A percentile compares a stretch with the other conserved stretches of the same genome.
These are phyloP conservation scores for Epicoccum nigrum DNA, from an alignment of 2,329 filamentous ascomycete species.

Conservation along the genomic window DNA sequence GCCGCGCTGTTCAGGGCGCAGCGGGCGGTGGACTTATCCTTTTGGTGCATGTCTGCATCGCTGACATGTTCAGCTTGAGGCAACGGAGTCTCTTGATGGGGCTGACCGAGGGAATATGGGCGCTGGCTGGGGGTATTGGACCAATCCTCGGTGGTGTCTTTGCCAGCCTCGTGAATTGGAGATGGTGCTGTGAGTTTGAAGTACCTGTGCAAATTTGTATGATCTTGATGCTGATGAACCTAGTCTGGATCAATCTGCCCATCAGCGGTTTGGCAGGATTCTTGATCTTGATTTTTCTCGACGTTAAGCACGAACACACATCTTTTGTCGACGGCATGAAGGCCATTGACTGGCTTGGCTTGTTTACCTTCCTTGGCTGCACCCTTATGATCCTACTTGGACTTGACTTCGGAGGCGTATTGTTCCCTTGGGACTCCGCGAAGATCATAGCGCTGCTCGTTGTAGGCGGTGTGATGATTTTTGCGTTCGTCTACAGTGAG, in stretches of 20 bases:
- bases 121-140: conserved; percentile 59
- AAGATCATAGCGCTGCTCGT: conserved; percentile 63
- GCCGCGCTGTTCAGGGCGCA: conserved; percentile 66
- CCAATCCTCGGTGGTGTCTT: conserved; percentile 62
- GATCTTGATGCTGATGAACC: neutral
- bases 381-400: conserved; percentile 61
- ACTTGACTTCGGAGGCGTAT: conserved; percentile 60
- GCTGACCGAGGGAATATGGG: conserved; percentile 61
- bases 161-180: conserved; percentile 54
- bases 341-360: conserved; percentile 62
- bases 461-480: conserved; percentile 56
- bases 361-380: conserved; percentile 57
- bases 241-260: conserved; percentile 62
- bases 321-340: conserved; percentile 55
- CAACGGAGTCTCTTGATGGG: conserved; percentile 58
- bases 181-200: conserved; percentile 55
- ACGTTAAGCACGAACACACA: conserved; percentile 62
- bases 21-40: conserved; percentile 67
- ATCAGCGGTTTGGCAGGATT: conserved; percentile 57
- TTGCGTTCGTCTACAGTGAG: conserved; percentile 66
- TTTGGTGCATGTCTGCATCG: conserved; percentile 67
- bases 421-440: conserved; percentile 60
- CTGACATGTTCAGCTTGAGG: conserved; percentile 67
- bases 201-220: no score
- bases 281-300: conserved; percentile 59